These are phyloP conservation scores for Murraya koenigii DNA, from an alignment of 345 rosid species.

Conservation along the genomic window DNA sequence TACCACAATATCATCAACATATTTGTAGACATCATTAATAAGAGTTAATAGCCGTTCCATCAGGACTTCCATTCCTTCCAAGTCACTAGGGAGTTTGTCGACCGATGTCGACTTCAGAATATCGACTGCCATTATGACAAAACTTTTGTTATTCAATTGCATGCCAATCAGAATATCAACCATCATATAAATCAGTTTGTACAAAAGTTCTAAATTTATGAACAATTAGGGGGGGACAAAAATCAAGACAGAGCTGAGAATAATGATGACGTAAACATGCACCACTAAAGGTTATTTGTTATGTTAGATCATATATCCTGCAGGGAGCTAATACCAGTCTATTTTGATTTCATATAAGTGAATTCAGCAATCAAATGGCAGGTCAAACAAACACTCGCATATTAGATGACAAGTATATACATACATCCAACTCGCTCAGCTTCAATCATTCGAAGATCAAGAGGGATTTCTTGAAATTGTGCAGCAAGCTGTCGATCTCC, in stretches of 20 bases:
- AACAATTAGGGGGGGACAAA: not conserved
- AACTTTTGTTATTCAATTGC: conserved; percentile 2
- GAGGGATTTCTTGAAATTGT: conserved; percentile 93
- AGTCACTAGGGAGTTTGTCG: conserved; percentile 88
- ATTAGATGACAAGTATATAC: conserved; percentile 18
- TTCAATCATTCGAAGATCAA: conserved; percentile 92
- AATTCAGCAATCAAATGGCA: not conserved
- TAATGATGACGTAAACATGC: not conserved
- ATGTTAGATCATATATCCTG: not conserved
- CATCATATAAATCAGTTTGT: not conserved
- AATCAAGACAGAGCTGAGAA: not conserved
- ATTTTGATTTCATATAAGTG: too few relatives aligned
- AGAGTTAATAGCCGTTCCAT: conserved; percentile 68
- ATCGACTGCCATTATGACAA: conserved; percentile 44
- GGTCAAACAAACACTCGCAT: not conserved
- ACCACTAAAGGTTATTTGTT: not conserved
- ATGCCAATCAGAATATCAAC: not conserved
- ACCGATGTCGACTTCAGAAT: conserved; percentile 62
- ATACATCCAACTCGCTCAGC: conserved; percentile 96
- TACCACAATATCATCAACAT: conserved; percentile 88
- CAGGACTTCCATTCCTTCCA: conserved; percentile 96
- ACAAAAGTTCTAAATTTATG: not conserved
- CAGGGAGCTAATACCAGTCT: not conserved
- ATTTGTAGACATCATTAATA: conserved; percentile 69
- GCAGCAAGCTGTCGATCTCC: conserved; percentile 89